Evolutionary conservation across 345 rosid species (phyloP), one percentile per base, ranked within the genome.

Genomic region (Mallotus nudiflorus): DNA sequence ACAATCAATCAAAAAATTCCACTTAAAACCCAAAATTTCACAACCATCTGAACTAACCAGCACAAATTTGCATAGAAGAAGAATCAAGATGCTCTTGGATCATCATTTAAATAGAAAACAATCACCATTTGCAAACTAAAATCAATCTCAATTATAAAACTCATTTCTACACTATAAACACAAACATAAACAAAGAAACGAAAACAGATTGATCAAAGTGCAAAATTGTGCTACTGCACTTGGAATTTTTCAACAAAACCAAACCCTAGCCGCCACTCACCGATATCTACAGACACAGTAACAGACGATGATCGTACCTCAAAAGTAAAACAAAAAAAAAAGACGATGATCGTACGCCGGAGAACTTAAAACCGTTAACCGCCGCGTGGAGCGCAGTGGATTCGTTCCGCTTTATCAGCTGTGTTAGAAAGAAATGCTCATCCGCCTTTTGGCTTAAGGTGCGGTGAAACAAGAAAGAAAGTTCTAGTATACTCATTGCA

Each of bases 261-360:
- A 65, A 59, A 70, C 73, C 66, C 59, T 70, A 49, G 37, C 14
- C 7, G 60, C 14, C 14, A 33, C 37, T 2, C 6, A 58, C 31
- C 57, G 29, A 31, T 11, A 46, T 28, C 6, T 10, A 10, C 4
- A 65, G 28, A 62, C 3, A 58, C 46, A 65, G 58, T 45, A 5
- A 29, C 9, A 31, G 27, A 46, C 12, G 18, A 9, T 7, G n/a
- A 16, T 10, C 58, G 13, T 2, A 6, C 11, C 2, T 53, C 58
- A 24, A 55, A 13, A 53, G 1, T 25, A 28, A 3, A 11, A 2
- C n/a, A n/a, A n/a, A n/a, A n/a, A n/a, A n/a, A 5, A 29, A 15
- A 31, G 27, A 46, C 12, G 18, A 9, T 7, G n/a, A 16, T 10
- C 58, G 13, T 2, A 6, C 11, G 3, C 22, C 58, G 15, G 42